Conservation (phyloP, 2,329 filamentous ascomycete species). For the Davidsoniella eucalypti region DNA sequence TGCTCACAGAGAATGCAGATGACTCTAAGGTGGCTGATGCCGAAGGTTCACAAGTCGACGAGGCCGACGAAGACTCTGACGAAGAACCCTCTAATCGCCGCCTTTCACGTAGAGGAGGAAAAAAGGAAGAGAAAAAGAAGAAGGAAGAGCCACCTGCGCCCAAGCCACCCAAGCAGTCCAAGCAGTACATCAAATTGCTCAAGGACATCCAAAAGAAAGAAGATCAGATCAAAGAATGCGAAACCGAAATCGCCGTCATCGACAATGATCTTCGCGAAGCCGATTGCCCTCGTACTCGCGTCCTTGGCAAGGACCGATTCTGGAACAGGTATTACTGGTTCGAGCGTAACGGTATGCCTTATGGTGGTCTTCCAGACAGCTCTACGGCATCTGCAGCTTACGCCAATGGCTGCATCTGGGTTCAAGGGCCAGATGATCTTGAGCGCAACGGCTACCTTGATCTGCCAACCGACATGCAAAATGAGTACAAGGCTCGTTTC, state of each 20-base stretch:
- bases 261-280: slow-evolving; percentile 90
- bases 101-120: slow-evolving; percentile 6
- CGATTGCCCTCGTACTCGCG: slow-evolving; percentile 76
- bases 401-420: slow-evolving; percentile 89
- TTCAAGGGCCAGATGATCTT: slow-evolving; percentile 84
- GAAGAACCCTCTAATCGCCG: slow-evolving; percentile 38
- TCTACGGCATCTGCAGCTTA: slow-evolving; percentile 79
- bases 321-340: slow-evolving; percentile 99
- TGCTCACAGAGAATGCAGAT: slow-evolving; percentile 36
- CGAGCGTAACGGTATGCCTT: slow-evolving; percentile 95
- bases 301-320: slow-evolving; percentile 86
- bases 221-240: slow-evolving; percentile 60
- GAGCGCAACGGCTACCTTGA: slow-evolving; percentile 80
- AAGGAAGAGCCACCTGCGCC: slow-evolving; percentile 42
- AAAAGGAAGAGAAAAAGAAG: slow-evolving; percentile 51
- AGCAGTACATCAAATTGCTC: slow-evolving; percentile 73
- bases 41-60: slow-evolving; percentile 36
- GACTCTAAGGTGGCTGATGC: slow-evolving; percentile 46
- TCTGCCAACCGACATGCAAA: slow-evolving; percentile 49
- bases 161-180: slow-evolving; percentile 63
- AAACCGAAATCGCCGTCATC: slow-evolving; percentile 68
- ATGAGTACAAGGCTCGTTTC: slow-evolving; percentile 61
- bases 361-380: slow-evolving; percentile 69
- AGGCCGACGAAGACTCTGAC: slow-evolving; percentile 46
- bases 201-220: slow-evolving; percentile 84